Percentiles rank a stretch among this genome's conserved stretches.
These are phyloP conservation scores for Zarea fungicola DNA, from an alignment of 2,329 filamentous ascomycete species.

Conservation along the genomic window DNA sequence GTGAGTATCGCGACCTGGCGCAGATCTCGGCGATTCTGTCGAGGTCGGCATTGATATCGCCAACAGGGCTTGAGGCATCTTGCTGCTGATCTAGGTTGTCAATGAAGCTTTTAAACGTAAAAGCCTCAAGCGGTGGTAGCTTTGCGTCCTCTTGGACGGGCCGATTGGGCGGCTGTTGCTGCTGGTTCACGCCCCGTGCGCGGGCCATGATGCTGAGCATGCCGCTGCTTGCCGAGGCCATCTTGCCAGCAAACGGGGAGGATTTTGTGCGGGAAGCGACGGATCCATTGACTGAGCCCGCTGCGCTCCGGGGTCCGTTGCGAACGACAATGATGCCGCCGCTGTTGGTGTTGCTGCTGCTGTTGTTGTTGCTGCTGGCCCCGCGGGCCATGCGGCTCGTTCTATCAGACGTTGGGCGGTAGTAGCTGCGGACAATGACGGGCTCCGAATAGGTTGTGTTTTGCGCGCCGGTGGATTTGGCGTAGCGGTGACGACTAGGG, in stretches of 20 bases:
- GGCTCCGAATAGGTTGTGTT: conserved; percentile 59
- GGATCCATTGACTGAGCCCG: conserved; percentile 17
- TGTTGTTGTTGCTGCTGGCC: conserved; percentile 20
- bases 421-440: conserved; percentile 62
- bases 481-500: conserved; percentile 51
- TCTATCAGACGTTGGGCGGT: conserved; percentile 34
- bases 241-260: conserved; percentile 29
- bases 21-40: conserved; percentile 64
- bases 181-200: conserved; percentile 6
- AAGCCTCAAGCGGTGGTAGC: conserved; percentile 57
- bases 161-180: not conserved
- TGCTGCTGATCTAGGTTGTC: conserved; percentile 45
- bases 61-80: conserved; percentile 24
- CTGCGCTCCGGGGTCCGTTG: conserved; percentile 4
- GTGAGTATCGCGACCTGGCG: conserved; percentile 57
- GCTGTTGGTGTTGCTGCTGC: conserved; percentile 23
- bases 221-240: conserved; percentile 33
- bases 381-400: conserved; percentile 23
- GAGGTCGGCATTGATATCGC: conserved; percentile 52
- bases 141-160: conserved; percentile 32
- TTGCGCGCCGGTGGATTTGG: conserved; percentile 50
- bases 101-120: conserved; percentile 61
- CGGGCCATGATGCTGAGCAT: conserved; percentile 32
- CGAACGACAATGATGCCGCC: conserved; percentile 23
- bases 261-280: conserved; percentile 23